Evolutionary conservation across 2,329 filamentous ascomycete genomes (phyloP).

Genomic region (Fonsecaea nubica): DNA sequence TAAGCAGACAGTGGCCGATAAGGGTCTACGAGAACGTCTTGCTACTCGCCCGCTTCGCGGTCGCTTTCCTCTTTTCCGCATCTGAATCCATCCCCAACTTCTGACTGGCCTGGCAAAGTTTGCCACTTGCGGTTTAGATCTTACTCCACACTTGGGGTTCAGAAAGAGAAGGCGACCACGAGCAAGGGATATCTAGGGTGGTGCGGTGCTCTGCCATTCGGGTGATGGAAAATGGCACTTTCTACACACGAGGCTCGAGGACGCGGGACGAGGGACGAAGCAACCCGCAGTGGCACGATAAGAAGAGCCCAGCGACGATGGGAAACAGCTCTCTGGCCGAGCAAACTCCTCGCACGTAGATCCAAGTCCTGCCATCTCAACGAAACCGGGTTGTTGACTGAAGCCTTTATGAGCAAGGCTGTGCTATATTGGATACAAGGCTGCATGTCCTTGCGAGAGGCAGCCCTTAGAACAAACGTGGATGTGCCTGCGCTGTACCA

Average conservation of each 20-base stretch:
- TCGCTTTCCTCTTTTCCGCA: slow-evolving; percentile 33
- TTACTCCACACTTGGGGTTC: slow-evolving; percentile 17
- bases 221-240: background rate
- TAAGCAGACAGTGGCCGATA: slow-evolving; percentile 23
- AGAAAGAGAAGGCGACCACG: slow-evolving; percentile 28
- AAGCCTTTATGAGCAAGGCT: slow-evolving; percentile 12
- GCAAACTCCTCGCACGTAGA: background rate
- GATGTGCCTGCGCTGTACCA: background rate
- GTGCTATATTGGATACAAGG: slow-evolving; percentile 14
- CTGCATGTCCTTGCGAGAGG: background rate
- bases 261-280: background rate
- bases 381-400: slow-evolving; percentile 4
- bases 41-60: slow-evolving; percentile 31
- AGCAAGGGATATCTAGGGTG: slow-evolving; percentile 6
- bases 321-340: background rate
- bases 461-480: background rate
- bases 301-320: background rate
- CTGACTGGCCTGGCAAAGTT: slow-evolving; percentile 26
- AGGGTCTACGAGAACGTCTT: slow-evolving; percentile 20
- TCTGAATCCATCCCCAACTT: slow-evolving; percentile 4
- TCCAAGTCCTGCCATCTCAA: background rate
- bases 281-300: background rate
- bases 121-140: slow-evolving; percentile 30
- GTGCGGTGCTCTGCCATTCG: background rate
- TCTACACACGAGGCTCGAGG: background rate